phyloP scores from a whole-genome alignment of 2,329 filamentous ascomycete species.

The Lachnellula subtilissima region DNA sequence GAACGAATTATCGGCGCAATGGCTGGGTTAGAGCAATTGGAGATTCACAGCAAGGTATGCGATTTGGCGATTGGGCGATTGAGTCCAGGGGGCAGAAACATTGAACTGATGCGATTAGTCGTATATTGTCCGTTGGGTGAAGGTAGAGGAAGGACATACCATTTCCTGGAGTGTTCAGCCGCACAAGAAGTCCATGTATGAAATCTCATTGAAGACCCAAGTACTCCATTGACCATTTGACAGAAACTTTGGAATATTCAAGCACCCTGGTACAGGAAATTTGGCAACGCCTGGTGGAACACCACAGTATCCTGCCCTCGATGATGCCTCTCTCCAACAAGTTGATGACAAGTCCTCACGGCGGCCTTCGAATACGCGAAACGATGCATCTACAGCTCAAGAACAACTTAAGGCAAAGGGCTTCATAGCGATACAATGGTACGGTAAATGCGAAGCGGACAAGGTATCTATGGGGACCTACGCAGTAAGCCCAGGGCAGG shows the following conservation, averaged over 20 bases:
- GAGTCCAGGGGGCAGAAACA: background rate
- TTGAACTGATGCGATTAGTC: conserved; percentile 53
- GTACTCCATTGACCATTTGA: conserved; percentile 15
- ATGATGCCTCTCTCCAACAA: conserved; percentile 25
- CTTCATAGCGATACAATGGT: conserved; percentile 72
- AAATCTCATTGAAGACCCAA: conserved; percentile 5
- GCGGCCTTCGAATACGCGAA: conserved; percentile 42
- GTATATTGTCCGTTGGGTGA: conserved; percentile 96
- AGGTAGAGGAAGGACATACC: conserved; percentile 82
- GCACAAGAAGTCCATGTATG: conserved; percentile 90
- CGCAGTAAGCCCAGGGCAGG: conserved; percentile 68
- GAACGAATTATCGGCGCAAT: conserved; percentile 65
- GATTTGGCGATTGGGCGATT: background rate
- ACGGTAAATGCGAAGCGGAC: conserved; percentile 93
- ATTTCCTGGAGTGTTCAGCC: conserved; percentile 98
- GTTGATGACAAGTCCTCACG: conserved; percentile 23
- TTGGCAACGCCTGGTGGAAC: conserved; percentile 14
- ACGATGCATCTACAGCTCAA: conserved; percentile 56
- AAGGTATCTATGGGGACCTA: conserved; percentile 89
- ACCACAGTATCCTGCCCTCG: conserved; percentile 14
- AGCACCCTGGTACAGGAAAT: conserved; percentile 68
- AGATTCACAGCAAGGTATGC: conserved; percentile 92
- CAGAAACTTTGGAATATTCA: conserved; percentile 94
- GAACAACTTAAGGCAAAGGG: conserved; percentile 62
- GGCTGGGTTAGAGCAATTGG: conserved; percentile 93